These are phyloP conservation scores for Calamus simplicifolius DNA, from an alignment of 176 grass and related monocot species.

Conservation along the genomic window DNA sequence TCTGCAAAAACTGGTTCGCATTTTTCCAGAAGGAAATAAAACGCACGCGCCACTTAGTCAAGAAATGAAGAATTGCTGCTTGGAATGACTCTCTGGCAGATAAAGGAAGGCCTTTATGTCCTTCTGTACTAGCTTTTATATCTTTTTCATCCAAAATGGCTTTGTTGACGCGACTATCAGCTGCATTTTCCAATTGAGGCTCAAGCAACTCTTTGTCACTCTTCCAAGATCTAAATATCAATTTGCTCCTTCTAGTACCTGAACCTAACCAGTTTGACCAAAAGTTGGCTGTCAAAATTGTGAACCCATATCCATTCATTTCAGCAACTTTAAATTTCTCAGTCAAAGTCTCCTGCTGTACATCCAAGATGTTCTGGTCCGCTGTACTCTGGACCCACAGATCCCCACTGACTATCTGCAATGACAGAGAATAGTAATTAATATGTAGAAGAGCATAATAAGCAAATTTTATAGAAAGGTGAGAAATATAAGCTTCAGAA, in stretches of 20 bases:
- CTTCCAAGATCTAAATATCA: slow-evolving; percentile 79
- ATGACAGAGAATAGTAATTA: slow-evolving; percentile 1
- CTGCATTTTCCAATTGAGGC: slow-evolving; percentile 41
- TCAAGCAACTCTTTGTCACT: slow-evolving; percentile 68
- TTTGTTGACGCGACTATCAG: slow-evolving; percentile 34
- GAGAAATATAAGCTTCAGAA: background rate
- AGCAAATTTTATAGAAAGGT: background rate
- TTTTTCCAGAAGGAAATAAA: slow-evolving; percentile 54
- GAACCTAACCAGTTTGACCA: slow-evolving; percentile 93
- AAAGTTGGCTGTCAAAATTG: slow-evolving; percentile 76
- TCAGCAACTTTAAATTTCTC: slow-evolving; percentile 50
- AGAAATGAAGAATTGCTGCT: slow-evolving; percentile 44
- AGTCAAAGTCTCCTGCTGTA: slow-evolving; percentile 35
- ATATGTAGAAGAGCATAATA: no score
- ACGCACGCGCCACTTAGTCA: slow-evolving; percentile 50
- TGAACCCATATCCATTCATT: slow-evolving; percentile 65
- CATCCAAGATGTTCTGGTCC: slow-evolving; percentile 45
- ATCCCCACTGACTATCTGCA: slow-evolving; percentile 78
- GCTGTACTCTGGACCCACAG: slow-evolving; percentile 55
- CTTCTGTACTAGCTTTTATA: slow-evolving; percentile 30
- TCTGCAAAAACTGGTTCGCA: slow-evolving; percentile 42
- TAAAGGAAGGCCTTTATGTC: slow-evolving; percentile 38
- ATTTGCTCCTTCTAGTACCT: slow-evolving; percentile 76
- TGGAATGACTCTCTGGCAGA: slow-evolving; percentile 54
- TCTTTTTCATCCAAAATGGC: slow-evolving; percentile 30